These are phyloP conservation scores for Aspergillus steynii DNA, from an alignment of 495 filamentous ascomycete genomes.

Conservation along the genomic window DNA sequence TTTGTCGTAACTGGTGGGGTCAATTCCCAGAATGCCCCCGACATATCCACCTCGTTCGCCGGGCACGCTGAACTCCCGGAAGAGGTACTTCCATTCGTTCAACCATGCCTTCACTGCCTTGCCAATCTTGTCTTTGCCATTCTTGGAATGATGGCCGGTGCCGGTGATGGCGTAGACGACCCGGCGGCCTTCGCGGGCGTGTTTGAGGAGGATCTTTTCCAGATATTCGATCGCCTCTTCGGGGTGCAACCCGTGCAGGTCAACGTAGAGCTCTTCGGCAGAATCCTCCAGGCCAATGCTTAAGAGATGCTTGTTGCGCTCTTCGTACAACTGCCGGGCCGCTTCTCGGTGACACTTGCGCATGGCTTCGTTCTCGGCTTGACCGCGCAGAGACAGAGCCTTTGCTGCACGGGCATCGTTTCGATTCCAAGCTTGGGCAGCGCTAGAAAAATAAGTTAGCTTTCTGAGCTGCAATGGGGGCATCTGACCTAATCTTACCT, in stretches of 20 bases:
- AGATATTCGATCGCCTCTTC: constrained; percentile 97
- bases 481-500: constrained; percentile 54
- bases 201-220: constrained; percentile 80
- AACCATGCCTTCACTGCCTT: constrained; percentile 89
- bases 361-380: constrained; percentile 97
- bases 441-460: constrained; percentile 50
- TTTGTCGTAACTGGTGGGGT: constrained; percentile 87
- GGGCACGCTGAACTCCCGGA: constrained; percentile 92
- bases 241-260: constrained; percentile 93
- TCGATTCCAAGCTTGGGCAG: constrained; percentile 99
- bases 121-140: constrained; percentile 97
- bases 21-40: constrained; percentile 92
- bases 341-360: constrained; percentile 95
- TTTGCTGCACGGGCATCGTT: constrained; percentile 97
- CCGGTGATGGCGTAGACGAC: constrained; percentile 95
- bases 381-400: constrained; percentile 87
- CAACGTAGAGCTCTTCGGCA: constrained; percentile 81
- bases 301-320: constrained; percentile 75
- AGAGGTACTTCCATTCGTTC: constrained; percentile 94
- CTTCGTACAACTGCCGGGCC: constrained; percentile 87
- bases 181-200: constrained; percentile 62
- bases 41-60: constrained; percentile 79
- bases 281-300: constrained; percentile 39
- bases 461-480: constrained; percentile 5
- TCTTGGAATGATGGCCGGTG: constrained; percentile 96